phyloP scores from a whole-genome alignment of 2,329 filamentous ascomycete species.

The Arthrocladium fulminans region DNA sequence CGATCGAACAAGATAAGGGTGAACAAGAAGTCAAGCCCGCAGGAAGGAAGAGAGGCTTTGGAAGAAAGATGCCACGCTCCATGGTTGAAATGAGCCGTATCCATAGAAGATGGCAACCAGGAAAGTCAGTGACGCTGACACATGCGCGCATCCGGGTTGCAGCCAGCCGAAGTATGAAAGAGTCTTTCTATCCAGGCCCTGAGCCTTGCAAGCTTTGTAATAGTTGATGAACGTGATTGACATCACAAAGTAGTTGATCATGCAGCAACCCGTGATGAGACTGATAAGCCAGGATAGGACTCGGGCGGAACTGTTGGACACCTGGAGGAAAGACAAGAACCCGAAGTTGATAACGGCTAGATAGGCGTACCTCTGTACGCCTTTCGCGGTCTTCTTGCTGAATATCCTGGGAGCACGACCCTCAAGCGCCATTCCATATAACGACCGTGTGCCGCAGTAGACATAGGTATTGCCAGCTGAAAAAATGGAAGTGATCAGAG shows the following conservation, averaged over 20 bases:
- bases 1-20: no score
- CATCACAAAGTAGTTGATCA: conserved; percentile 46
- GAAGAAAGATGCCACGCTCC: conserved; percentile 57
- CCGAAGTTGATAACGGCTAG: conserved; percentile 54
- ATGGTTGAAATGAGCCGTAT: conserved; percentile 63
- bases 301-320: conserved; percentile 40
- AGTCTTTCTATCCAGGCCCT: conserved; percentile 43
- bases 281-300: conserved; percentile 49
- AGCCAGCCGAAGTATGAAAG: conserved; percentile 52
- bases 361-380: conserved; percentile 64
- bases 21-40: no score
- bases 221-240: conserved; percentile 51
- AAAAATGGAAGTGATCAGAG: conserved; percentile 56
- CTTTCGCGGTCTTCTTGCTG: conserved; percentile 45
- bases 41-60: no score
- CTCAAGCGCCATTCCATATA: conserved; percentile 57
- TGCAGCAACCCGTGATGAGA: conserved; percentile 49
- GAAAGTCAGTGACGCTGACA: conserved; percentile 51
- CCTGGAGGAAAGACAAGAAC: conserved; percentile 54
- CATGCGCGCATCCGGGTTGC: conserved; percentile 62
- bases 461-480: conserved; percentile 54
- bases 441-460: conserved; percentile 55
- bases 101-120: conserved; percentile 63
- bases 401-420: conserved; percentile 46
- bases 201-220: conserved; percentile 45